These are phyloP conservation scores for Graphilbum sp. DNA, from an alignment of 2,329 filamentous ascomycete genomes.

Conservation along the genomic window DNA sequence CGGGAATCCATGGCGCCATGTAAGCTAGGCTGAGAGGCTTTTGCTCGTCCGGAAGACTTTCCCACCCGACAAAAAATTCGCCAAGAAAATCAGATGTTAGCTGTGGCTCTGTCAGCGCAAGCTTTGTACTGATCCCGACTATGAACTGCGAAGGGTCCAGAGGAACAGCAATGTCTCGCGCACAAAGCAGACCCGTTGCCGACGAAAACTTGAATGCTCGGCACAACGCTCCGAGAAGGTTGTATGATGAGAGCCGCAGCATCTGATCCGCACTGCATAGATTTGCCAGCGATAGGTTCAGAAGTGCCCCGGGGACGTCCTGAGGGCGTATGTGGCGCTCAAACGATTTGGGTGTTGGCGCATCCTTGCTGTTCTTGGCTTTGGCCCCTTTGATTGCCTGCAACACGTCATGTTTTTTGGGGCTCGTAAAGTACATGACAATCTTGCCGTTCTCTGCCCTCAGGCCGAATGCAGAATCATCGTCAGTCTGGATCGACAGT, in stretches of 20 bases:
- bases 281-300: conserved; percentile 53
- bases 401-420: conserved; percentile 45
- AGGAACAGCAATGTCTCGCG: conserved; percentile 47
- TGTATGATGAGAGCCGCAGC: conserved; percentile 49
- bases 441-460: conserved; percentile 54
- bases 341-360: conserved; percentile 40
- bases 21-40: conserved; percentile 51
- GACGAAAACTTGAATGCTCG: conserved; percentile 51
- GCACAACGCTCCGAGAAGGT: conserved; percentile 49
- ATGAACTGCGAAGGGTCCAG: conserved; percentile 48
- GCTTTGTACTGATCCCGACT: conserved; percentile 45
- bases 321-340: conserved; percentile 52
- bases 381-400: conserved; percentile 48
- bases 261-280: conserved; percentile 44
- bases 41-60: conserved; percentile 51
- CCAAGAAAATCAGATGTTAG: conserved; percentile 53
- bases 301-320: conserved; percentile 51
- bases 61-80: conserved; percentile 60
- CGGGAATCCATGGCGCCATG: conserved; percentile 52
- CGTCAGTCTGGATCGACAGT: conserved; percentile 46
- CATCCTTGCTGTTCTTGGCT: conserved; percentile 47
- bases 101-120: conserved; percentile 47
- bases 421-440: conserved; percentile 55
- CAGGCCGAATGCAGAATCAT: conserved; percentile 51
- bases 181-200: conserved; percentile 42